These are phyloP conservation scores for Trypanosoma avium DNA, from an alignment of 208 protist genomes.

Conservation along the genomic window DNA sequence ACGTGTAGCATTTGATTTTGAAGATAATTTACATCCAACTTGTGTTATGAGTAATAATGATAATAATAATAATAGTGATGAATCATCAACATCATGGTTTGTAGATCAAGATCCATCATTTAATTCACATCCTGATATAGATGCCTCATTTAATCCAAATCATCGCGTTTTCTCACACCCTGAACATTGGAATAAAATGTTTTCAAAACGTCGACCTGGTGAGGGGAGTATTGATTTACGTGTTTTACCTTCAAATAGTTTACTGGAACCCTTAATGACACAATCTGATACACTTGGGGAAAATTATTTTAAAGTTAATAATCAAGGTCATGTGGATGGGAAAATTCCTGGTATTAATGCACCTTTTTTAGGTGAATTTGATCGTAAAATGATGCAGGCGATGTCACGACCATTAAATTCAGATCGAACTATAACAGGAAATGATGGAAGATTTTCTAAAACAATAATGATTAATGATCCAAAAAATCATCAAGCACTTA, in stretches of 20 bases:
- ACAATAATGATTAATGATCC: conserved; percentile 90
- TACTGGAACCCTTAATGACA: conserved; percentile 72
- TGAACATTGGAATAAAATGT: conserved; percentile 92
- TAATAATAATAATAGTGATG: background rate
- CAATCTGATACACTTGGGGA: conserved; percentile 70
- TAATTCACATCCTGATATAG: conserved; percentile 56
- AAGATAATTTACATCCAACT: conserved; percentile 83
- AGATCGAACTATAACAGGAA: conserved; percentile 72
- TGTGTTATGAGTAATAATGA: background rate
- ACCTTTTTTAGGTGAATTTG: conserved; percentile 84
- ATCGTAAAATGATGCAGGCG: conserved; percentile 89
- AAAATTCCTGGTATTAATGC: conserved; percentile 81
- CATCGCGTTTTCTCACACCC: conserved; percentile 81
- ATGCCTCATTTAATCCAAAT: conserved; percentile 73
- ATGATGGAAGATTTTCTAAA: conserved; percentile 87
- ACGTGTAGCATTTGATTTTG: conserved; percentile 90
- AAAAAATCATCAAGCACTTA: conserved; percentile 68
- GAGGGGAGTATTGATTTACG: conserved; percentile 78
- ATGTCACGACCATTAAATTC: conserved; percentile 82
- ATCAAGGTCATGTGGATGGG: conserved; percentile 63
- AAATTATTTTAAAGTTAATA: conserved; percentile 68
- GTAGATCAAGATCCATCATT: conserved; percentile 67
- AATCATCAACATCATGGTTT: conserved; percentile 50
- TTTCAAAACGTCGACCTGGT: conserved; percentile 81
- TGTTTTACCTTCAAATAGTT: conserved; percentile 61